Conservation (phyloP, 495 filamentous ascomycete species). For the Lasiosphaeris hirsuta region DNA sequence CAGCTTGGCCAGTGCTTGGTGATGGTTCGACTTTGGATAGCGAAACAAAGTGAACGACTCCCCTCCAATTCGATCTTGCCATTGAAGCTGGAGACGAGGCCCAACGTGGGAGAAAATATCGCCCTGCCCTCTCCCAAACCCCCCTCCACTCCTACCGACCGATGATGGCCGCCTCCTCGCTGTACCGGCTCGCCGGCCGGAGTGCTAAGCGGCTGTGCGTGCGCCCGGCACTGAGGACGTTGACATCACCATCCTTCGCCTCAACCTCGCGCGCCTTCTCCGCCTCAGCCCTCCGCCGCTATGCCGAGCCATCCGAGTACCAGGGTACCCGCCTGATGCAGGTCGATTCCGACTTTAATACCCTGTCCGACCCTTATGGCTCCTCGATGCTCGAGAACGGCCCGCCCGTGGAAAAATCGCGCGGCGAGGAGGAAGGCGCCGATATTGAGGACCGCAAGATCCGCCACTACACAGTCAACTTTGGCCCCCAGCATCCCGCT, state of each 20-base stretch:
- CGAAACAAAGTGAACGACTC: constrained; percentile 5
- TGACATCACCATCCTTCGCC: constrained; percentile 17
- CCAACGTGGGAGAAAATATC: constrained; percentile 15
- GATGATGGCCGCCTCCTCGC: constrained; percentile 44
- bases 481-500: constrained; percentile 97
- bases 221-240: constrained; percentile 25
- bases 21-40: too few species aligned
- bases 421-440: constrained; percentile 28
- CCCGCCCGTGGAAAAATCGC: constrained; percentile 49
- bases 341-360: constrained; percentile 61
- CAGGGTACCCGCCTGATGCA: constrained; percentile 66
- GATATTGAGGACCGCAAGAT: constrained; percentile 73
- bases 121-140: background rate
- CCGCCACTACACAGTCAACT: constrained; percentile 99
- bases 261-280: constrained; percentile 59
- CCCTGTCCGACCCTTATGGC: constrained; percentile 41
- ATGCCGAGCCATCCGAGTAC: constrained; percentile 55
- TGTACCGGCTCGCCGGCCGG: constrained; percentile 53
- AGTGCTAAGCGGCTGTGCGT: constrained; percentile 54
- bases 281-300: constrained; percentile 59
- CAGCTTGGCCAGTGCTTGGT: too few species aligned
- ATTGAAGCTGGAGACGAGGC: constrained; percentile 31
- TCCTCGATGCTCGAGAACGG: constrained; percentile 18
- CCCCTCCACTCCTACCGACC: background rate
- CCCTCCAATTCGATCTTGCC: constrained; percentile 8